Conservation (phyloP, 2,329 filamentous ascomycete species). For the Thermoascus crustaceus region DNA sequence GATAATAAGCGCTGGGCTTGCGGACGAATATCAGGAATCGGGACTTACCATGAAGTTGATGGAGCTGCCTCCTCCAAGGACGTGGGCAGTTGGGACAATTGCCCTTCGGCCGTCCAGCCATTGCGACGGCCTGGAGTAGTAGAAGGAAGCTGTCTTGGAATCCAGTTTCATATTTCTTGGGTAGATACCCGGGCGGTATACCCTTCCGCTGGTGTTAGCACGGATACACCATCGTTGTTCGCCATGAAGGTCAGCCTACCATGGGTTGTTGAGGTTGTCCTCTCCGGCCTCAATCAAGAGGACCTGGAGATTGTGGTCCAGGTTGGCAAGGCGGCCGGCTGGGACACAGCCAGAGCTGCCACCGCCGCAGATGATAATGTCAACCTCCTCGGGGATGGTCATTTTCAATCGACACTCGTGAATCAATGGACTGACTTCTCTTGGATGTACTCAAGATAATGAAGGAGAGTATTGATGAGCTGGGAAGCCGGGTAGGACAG, state of each 20-base stretch:
- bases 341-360: constrained; percentile 48
- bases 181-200: constrained; percentile 67
- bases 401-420: constrained; percentile 29
- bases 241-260: constrained; percentile 23
- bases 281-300: constrained; percentile 64
- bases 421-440: background rate
- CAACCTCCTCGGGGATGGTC: constrained; percentile 67
- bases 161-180: constrained; percentile 72
- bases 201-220: constrained; percentile 36
- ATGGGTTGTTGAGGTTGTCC: constrained; percentile 69
- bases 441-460: background rate
- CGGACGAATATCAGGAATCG: background rate
- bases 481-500: background rate
- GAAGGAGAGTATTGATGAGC: background rate
- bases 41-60: constrained; percentile 65
- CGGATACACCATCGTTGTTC: background rate
- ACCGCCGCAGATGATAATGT: constrained; percentile 73
- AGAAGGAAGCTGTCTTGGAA: constrained; percentile 75
- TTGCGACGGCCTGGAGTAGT: constrained; percentile 66
- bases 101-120: constrained; percentile 63
- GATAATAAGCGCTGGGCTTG: constrained; percentile 4
- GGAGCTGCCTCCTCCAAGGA: constrained; percentile 63
- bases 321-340: constrained; percentile 54
- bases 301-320: constrained; percentile 66
- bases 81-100: constrained; percentile 65